Percentiles rank a stretch among this genome's conserved stretches.
These are phyloP conservation scores for Sarcocystis neurona DNA, from an alignment of 169 alveolate genomes.

Conservation along the genomic window DNA sequence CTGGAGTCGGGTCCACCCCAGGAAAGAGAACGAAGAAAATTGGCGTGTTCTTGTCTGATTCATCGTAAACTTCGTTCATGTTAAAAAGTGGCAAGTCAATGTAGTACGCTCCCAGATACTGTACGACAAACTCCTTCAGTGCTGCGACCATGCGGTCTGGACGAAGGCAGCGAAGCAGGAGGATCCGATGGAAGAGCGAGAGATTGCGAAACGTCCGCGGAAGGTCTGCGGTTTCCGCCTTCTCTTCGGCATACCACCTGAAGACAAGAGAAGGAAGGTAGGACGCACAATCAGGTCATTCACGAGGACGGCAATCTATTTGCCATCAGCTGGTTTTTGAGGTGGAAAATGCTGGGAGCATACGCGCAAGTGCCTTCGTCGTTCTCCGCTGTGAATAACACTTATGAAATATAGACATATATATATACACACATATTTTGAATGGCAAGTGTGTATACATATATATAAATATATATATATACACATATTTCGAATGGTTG, in stretches of 20 bases:
- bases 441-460: neutral
- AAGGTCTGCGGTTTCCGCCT: constrained; percentile 93
- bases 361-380: no score
- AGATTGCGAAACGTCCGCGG: constrained; percentile 91
- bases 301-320: no score
- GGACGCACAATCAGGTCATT: no score
- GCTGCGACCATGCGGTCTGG: constrained; percentile 95
- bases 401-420: no score
- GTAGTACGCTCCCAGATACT: constrained; percentile 87
- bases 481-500: neutral
- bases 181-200: constrained; percentile 89
- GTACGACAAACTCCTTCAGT: constrained; percentile 87
- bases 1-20: constrained; percentile 93
- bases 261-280: neutral
- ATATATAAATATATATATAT: neutral
- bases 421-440: constrained; percentile 72
- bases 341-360: no score
- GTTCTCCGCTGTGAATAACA: no score
- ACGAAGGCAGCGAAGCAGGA: constrained; percentile 92
- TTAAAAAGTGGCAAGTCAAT: constrained; percentile 91
- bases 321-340: no score
- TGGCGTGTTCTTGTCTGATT: constrained; percentile 89
- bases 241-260: constrained; percentile 95
- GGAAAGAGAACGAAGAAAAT: constrained; percentile 95
- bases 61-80: constrained; percentile 88